Conservation (phyloP, 192 early-diverging fungal species). For the Diversispora epigaea region DNA sequence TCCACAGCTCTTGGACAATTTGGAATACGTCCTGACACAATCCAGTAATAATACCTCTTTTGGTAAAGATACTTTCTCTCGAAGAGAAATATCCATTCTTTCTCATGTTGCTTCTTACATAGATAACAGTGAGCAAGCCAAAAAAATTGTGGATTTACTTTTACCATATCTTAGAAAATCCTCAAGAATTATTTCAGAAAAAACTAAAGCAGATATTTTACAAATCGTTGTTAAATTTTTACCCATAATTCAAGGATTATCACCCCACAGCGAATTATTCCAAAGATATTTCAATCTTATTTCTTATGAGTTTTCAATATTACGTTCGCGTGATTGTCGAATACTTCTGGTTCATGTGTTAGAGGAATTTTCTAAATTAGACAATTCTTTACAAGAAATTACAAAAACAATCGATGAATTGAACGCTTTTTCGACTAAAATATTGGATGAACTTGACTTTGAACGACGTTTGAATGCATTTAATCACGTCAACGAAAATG, state of each 20-base stretch:
- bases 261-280: slow-evolving; percentile 42
- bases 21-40: slow-evolving; percentile 52
- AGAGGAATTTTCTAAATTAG: slow-evolving; percentile 60
- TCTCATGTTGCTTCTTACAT: slow-evolving; percentile 76
- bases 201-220: slow-evolving; percentile 82
- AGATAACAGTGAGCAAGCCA: slow-evolving; percentile 61
- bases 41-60: slow-evolving; percentile 48
- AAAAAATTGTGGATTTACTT: slow-evolving; percentile 73
- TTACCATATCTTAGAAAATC: slow-evolving; percentile 79
- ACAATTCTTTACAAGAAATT: slow-evolving; percentile 51
- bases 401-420: slow-evolving; percentile 65
- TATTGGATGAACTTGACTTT: slow-evolving; percentile 88
- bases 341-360: slow-evolving; percentile 63
- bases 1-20: slow-evolving; percentile 57
- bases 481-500: slow-evolving; percentile 63
- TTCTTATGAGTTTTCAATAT: slow-evolving; percentile 68
- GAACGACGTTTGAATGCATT: slow-evolving; percentile 79
- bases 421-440: slow-evolving; percentile 71
- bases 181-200: slow-evolving; percentile 68
- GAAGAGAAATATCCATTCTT: slow-evolving; percentile 78
- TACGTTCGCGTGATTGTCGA: slow-evolving; percentile 67
- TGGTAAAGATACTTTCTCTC: slow-evolving; percentile 53
- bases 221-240: slow-evolving; percentile 77
- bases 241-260: slow-evolving; percentile 64
- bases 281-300: slow-evolving; percentile 63